phyloP scores from a whole-genome alignment of 2,329 filamentous ascomycete species.

The Dactylellina cionopaga region DNA sequence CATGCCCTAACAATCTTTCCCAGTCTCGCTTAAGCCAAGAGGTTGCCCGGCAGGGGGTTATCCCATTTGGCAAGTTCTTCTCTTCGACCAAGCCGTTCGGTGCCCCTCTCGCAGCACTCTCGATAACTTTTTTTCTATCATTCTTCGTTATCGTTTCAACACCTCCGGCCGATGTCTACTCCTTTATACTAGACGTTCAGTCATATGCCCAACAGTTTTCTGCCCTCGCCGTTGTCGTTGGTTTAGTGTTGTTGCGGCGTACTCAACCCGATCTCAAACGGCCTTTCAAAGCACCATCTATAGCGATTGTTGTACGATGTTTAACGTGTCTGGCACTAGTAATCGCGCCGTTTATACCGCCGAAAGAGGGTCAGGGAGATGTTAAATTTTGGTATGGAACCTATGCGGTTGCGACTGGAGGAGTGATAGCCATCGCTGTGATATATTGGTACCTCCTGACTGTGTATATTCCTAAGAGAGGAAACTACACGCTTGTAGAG shows the following conservation, averaged over 20 bases:
- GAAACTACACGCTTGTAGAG: constrained; percentile 72
- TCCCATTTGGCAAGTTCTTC: constrained; percentile 71
- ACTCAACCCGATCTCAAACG: constrained; percentile 59
- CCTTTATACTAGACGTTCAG: constrained; percentile 77
- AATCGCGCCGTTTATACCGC: constrained; percentile 36
- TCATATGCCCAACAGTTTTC: constrained; percentile 46
- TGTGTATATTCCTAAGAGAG: constrained; percentile 68
- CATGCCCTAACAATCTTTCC: neutral
- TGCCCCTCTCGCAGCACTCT: constrained; percentile 73
- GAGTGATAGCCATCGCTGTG: constrained; percentile 67
- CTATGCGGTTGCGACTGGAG: constrained; percentile 18
- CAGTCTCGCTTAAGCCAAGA: constrained; percentile 64
- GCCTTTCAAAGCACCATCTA: constrained; percentile 65
- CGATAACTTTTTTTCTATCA: constrained; percentile 76
- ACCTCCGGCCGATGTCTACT: constrained; percentile 73
- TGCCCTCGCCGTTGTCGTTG: constrained; percentile 56
- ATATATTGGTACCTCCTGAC: constrained; percentile 77
- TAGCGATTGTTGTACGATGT: constrained; percentile 61
- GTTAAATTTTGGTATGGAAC: constrained; percentile 50
- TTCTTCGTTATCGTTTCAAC: constrained; percentile 73
- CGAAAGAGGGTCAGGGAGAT: constrained; percentile 37
- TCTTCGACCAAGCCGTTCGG: constrained; percentile 74
- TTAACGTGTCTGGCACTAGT: constrained; percentile 37
- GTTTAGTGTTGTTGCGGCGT: constrained; percentile 70
- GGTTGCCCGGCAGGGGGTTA: constrained; percentile 75